phyloP scores from a whole-genome alignment of 495 filamentous ascomycete genomes.

The Elasticomyces elasticus region DNA sequence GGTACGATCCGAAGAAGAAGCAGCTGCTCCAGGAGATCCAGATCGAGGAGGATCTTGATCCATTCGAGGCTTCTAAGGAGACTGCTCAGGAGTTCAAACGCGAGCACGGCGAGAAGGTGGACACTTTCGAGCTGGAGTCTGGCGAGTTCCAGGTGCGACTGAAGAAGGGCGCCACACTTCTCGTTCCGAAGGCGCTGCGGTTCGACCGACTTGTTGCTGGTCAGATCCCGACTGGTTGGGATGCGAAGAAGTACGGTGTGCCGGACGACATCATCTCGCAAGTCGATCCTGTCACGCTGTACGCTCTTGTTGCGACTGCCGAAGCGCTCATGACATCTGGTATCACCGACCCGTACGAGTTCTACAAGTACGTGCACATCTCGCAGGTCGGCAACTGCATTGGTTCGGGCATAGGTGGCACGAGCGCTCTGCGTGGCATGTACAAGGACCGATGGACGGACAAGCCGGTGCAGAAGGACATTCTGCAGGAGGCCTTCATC shows the following conservation, averaged over 20 bases:
- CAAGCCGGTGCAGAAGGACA: constrained; percentile 97
- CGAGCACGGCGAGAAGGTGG: constrained; percentile 92
- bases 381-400: constrained; percentile 98
- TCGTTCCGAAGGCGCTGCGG: constrained; percentile 91
- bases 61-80: constrained; percentile 95
- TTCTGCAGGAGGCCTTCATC: constrained; percentile 98
- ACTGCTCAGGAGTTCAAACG: constrained; percentile 95
- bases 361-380: constrained; percentile 98
- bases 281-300: constrained; percentile 92
- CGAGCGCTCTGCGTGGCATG: constrained; percentile 85
- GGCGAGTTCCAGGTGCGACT: constrained; percentile 90
- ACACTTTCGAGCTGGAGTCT: constrained; percentile 91
- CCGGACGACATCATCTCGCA: constrained; percentile 96
- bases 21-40: constrained; percentile 95
- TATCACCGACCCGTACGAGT: constrained; percentile 99
- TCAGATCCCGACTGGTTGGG: constrained; percentile 94
- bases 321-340: constrained; percentile 84
- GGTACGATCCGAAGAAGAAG: constrained; percentile 97
- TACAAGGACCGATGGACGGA: constrained; percentile 96
- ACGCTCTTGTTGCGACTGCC: constrained; percentile 83
- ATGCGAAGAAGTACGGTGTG: constrained; percentile 87
- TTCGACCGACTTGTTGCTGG: constrained; percentile 97
- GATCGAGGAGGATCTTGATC: constrained; percentile 90
- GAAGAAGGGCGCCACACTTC: constrained; percentile 84
- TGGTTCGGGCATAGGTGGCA: constrained; percentile 94